Conservation (phyloP, 2,329 filamentous ascomycete species). For the Aspergillus chevalieri region DNA sequence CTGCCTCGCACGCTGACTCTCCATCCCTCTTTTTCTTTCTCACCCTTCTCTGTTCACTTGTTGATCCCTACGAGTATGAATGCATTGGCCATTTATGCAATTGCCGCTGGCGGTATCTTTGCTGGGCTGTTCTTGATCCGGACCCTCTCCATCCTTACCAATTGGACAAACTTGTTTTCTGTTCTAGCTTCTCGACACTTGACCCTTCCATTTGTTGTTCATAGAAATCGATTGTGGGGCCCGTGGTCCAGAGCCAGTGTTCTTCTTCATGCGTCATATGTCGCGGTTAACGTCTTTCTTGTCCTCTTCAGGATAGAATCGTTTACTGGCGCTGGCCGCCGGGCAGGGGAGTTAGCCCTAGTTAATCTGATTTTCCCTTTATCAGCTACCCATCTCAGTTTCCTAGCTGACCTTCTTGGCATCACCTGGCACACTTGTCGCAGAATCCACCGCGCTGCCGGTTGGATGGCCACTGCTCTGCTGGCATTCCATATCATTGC, state of each 20-base stretch:
- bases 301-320: slow-evolving; percentile 12
- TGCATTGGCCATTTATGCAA: slow-evolving; percentile 9
- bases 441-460: slow-evolving; percentile 13
- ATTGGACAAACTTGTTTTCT: slow-evolving; percentile 6
- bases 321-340: slow-evolving; percentile 8
- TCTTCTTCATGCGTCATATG: slow-evolving; percentile 11
- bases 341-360: slow-evolving; percentile 15
- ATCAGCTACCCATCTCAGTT: slow-evolving; percentile 11
- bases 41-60: not conserved
- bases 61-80: not conserved
- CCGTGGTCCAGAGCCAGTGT: slow-evolving; percentile 10
- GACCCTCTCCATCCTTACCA: slow-evolving; percentile 4
- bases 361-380: slow-evolving; percentile 19
- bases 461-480: slow-evolving; percentile 15
- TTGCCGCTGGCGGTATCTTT: slow-evolving; percentile 11
- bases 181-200: slow-evolving; percentile 11
- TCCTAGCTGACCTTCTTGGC: slow-evolving; percentile 13
- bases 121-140: slow-evolving; percentile 7
- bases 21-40: not conserved
- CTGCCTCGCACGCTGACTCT: not conserved
- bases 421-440: slow-evolving; percentile 10
- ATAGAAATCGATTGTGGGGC: slow-evolving; percentile 10
- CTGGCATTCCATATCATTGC: slow-evolving; percentile 13
- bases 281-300: slow-evolving; percentile 12
- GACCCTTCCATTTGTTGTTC: slow-evolving; percentile 11